phyloP scores from a whole-genome alignment of 179 eudicot genomes.

The Camellia oleifera region DNA sequence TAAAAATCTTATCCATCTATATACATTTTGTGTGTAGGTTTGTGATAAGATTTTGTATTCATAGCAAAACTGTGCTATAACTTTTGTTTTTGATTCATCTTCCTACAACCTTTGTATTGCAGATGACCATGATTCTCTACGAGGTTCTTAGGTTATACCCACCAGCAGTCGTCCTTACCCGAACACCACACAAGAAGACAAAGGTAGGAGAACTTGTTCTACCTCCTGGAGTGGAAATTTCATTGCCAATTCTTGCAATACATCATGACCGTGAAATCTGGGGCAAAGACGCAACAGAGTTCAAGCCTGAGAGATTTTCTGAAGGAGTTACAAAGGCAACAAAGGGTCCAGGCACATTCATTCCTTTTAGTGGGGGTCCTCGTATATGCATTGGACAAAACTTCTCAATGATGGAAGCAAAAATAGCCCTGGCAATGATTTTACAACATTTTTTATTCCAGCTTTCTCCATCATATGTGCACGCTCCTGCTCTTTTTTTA shows the following conservation, averaged over 20 bases:
- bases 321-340: conserved; percentile 14
- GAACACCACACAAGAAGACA: not conserved
- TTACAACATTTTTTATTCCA: conserved; percentile 14
- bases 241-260: not conserved
- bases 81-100: no score
- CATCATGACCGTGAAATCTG: not conserved
- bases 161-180: not conserved
- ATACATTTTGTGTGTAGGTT: no score
- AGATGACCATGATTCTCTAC: not conserved
- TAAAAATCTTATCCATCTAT: no score
- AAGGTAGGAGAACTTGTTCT: not conserved
- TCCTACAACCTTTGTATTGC: not conserved
- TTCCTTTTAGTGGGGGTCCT: conserved; percentile 15
- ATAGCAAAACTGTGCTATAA: no score
- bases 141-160: conserved; percentile 7
- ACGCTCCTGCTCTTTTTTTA: not conserved
- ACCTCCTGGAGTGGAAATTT: not conserved
- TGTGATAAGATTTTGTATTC: no score
- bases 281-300: not conserved
- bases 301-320: not conserved
- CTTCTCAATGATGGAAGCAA: conserved; percentile 14
- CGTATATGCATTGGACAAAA: conserved; percentile 18
- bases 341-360: not conserved
- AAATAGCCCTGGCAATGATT: conserved; percentile 12
- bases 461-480: conserved; percentile 19